Evolutionary conservation across 495 filamentous ascomycete species (phyloP).

Genomic region (Neurospora sp.): DNA sequence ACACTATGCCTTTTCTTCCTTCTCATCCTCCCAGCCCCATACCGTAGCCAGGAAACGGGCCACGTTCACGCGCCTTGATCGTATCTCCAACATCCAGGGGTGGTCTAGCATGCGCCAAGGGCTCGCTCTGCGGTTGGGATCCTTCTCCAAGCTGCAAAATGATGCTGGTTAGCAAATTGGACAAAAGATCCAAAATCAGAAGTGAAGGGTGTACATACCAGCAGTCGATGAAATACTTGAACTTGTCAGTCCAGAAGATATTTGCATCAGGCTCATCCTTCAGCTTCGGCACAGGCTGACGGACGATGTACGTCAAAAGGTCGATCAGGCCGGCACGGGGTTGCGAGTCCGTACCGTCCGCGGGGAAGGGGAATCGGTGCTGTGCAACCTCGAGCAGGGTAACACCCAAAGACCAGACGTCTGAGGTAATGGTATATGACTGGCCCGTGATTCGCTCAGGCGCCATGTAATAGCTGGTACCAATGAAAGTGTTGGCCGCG

Average conservation of each 20-base stretch:
- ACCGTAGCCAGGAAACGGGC: slow-evolving; percentile 80
- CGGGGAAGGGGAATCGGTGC: slow-evolving; percentile 95
- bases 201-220: slow-evolving; percentile 62
- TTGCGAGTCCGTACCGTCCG: slow-evolving; percentile 86
- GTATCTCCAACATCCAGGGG: slow-evolving; percentile 97
- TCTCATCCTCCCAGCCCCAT: slow-evolving; percentile 74
- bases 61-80: slow-evolving; percentile 93
- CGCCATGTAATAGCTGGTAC: slow-evolving; percentile 98
- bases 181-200: not conserved
- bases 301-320: slow-evolving; percentile 90
- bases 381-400: slow-evolving; percentile 95
- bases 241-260: slow-evolving; percentile 88
- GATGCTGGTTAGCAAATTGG: not conserved
- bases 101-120: slow-evolving; percentile 99
- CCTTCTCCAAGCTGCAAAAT: slow-evolving; percentile 74
- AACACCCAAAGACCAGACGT: slow-evolving; percentile 95
- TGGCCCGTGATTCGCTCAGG: slow-evolving; percentile 96
- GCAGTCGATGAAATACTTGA: slow-evolving; percentile 99
- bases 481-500: slow-evolving; percentile 97
- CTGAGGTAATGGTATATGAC: slow-evolving; percentile 94
- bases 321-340: slow-evolving; percentile 83
- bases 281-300: slow-evolving; percentile 88
- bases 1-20: slow-evolving; percentile 1
- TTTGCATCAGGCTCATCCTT: slow-evolving; percentile 79
- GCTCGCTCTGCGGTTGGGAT: slow-evolving; percentile 71